Conservation (phyloP, 371 early-diverging fungal species). For the Mortierella sp. region DNA sequence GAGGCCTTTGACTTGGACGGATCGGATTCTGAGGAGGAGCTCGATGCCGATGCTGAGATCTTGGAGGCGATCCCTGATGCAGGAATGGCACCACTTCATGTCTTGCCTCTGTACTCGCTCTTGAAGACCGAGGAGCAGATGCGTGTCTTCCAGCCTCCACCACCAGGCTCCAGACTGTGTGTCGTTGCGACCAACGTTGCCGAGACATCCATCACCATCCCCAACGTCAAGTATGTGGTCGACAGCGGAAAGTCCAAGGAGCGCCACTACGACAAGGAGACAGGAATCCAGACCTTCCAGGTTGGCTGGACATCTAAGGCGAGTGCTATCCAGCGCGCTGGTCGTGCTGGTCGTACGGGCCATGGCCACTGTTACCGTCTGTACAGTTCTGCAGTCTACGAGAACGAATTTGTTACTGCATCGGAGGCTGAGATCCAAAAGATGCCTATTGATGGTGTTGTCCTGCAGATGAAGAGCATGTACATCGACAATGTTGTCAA, state of each 20-base stretch:
- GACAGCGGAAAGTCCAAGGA: conserved; percentile 98
- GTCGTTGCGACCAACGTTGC: conserved; percentile 99
- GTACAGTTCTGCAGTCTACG: conserved; percentile 95
- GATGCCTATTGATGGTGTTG: conserved; percentile 95
- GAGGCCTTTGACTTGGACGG: conserved; percentile 71
- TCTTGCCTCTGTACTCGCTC: conserved; percentile 94
- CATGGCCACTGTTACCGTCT: conserved; percentile 98
- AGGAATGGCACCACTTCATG: conserved; percentile 76
- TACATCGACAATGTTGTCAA: conserved; percentile 93
- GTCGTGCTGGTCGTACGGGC: conserved; percentile 98
- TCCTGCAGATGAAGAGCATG: conserved; percentile 97
- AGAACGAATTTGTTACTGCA: conserved; percentile 90
- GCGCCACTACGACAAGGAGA: conserved; percentile 83
- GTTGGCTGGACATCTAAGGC: conserved; percentile 96
- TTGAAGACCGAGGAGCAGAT: conserved; percentile 91
- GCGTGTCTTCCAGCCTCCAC: conserved; percentile 90
- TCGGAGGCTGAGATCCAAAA: conserved; percentile 95
- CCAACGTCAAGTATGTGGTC: conserved; percentile 97
- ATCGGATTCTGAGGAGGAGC: conserved; percentile 70
- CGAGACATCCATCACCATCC: conserved; percentile 99
- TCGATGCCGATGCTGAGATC: conserved; percentile 60
- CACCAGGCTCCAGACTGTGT: conserved; percentile 91
- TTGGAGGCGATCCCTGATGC: conserved; percentile 53
- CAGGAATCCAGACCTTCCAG: conserved; percentile 90
- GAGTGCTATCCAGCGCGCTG: conserved; percentile 95